Evolutionary conservation across 2,329 filamentous ascomycete species (phyloP).

Genomic region (Exophiala bonariae): DNA sequence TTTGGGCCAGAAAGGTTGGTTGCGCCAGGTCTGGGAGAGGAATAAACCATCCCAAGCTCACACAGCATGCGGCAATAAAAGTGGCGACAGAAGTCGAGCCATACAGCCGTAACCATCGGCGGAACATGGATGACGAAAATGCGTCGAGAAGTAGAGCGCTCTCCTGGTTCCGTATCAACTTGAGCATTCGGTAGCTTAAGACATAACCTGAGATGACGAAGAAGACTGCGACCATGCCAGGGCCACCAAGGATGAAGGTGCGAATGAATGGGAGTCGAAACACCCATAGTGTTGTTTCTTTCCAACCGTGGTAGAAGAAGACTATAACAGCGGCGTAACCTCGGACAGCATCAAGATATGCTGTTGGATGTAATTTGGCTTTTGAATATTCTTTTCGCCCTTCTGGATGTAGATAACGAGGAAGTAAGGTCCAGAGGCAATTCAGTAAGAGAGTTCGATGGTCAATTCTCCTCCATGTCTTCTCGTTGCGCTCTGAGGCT

Average conservation of each 20-base stretch:
- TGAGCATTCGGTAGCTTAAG: conserved; percentile 43
- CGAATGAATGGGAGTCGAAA: conserved; percentile 38
- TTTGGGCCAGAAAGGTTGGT: conserved; percentile 12
- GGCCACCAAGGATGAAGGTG: conserved; percentile 28
- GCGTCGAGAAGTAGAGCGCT: conserved; percentile 33
- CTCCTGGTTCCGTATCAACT: conserved; percentile 37
- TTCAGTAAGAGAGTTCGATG: no score
- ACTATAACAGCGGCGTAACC: conserved; percentile 47
- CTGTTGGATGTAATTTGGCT: conserved; percentile 6
- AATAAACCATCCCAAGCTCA: conserved; percentile 41
- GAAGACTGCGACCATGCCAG: conserved; percentile 43
- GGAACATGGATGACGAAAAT: conserved; percentile 44
- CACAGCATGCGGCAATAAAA: conserved; percentile 40
- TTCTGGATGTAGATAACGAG: background rate
- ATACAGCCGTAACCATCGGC: conserved; percentile 46
- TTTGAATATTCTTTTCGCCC: background rate
- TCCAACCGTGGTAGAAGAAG: conserved; percentile 47
- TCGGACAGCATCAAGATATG: conserved; percentile 40
- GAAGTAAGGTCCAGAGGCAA: background rate
- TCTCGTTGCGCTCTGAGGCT: no score
- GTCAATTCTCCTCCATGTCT: no score
- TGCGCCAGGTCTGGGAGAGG: conserved; percentile 27
- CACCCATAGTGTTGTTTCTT: conserved; percentile 16
- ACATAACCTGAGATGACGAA: conserved; percentile 52
- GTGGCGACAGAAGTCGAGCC: conserved; percentile 42